These are phyloP conservation scores for Sporothrix pseudoabietina DNA, from an alignment of 2,329 filamentous ascomycete genomes.

Conservation along the genomic window DNA sequence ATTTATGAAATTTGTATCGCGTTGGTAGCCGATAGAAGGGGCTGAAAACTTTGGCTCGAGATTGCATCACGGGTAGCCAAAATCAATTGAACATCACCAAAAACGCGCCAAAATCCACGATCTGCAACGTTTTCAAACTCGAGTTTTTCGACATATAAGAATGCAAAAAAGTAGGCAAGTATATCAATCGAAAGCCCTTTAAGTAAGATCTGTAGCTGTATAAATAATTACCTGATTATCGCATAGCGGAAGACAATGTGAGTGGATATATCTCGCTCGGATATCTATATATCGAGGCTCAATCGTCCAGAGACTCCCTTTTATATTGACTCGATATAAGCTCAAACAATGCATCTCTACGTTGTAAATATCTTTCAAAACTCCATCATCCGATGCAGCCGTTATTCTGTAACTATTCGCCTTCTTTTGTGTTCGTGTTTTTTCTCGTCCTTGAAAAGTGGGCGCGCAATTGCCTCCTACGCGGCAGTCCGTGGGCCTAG, in stretches of 20 bases:
- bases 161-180: background rate
- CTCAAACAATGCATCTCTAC: no score
- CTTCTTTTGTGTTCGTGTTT: background rate
- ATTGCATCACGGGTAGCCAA: slow-evolving; percentile 29
- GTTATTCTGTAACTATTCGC: background rate
- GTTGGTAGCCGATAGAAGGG: background rate
- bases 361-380: no score
- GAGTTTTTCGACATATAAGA: background rate
- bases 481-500: slow-evolving; percentile 21
- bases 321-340: background rate
- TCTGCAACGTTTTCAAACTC: background rate
- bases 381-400: background rate
- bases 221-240: background rate
- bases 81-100: slow-evolving; percentile 8
- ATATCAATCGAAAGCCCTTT: background rate
- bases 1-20: slow-evolving; percentile 31
- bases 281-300: background rate
- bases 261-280: no score
- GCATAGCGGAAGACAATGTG: no score
- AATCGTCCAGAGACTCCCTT: background rate
- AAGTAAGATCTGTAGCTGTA: background rate
- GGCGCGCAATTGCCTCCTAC: slow-evolving; percentile 15
- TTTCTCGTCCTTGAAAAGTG: slow-evolving; percentile 23
- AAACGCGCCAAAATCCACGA: background rate
- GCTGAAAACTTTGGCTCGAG: background rate